A percentile compares a stretch with the other conserved stretches of the same genome.
Evolutionary conservation across 2,329 filamentous ascomycete species (phyloP).

Genomic region (Venturia nashicola): DNA sequence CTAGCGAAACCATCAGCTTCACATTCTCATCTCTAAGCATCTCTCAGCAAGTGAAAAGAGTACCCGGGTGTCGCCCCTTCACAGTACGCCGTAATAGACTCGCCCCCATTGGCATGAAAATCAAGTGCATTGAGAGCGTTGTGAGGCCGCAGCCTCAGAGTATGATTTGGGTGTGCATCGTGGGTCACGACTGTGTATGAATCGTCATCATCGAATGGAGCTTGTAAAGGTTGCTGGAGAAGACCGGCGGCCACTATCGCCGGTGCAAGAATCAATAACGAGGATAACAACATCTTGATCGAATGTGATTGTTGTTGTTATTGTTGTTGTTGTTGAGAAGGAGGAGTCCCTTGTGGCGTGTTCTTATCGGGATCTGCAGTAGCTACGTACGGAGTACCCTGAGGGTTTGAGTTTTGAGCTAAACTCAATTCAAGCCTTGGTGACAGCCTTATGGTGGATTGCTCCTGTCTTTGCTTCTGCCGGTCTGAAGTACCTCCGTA

Average conservation of each 20-base stretch:
- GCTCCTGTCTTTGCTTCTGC: too few species aligned
- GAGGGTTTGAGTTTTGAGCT: neutral
- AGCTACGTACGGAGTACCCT: neutral
- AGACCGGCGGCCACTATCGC: neutral
- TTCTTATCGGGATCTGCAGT: neutral
- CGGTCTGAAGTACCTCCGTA: too few species aligned
- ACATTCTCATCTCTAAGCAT: neutral
- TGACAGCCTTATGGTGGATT: neutral
- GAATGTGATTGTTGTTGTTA: neutral
- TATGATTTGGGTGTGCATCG: conserved; percentile 1
- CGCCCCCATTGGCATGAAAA: neutral
- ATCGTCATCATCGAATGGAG: neutral
- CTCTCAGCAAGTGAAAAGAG: neutral
- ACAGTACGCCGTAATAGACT: conserved; percentile 13
- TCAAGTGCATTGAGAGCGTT: neutral
- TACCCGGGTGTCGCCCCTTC: neutral
- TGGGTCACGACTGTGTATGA: conserved; percentile 4
- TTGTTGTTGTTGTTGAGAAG: neutral
- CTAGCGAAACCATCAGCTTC: conserved; percentile 12
- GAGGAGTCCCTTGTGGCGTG: neutral
- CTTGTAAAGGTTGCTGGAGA: neutral
- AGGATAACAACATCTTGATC: neutral
- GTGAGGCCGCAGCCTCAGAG: conserved; percentile 1
- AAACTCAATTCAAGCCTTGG: neutral
- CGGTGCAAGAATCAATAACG: neutral